Conservation (phyloP, 2,329 filamentous ascomycete genomes). For the Setomelanomma holmii region DNA sequence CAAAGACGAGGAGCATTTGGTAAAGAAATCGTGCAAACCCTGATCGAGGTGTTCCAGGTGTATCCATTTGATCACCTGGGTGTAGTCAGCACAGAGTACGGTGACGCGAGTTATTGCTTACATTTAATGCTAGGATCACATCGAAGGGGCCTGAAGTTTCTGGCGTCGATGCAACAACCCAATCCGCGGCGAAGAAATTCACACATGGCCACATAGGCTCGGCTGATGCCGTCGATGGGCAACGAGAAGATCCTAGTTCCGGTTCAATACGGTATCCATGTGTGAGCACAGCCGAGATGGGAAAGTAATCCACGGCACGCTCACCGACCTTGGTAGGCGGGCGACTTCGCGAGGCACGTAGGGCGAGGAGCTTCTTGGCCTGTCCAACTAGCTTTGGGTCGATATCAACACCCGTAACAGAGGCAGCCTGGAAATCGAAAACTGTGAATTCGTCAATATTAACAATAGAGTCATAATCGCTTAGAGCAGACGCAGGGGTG, state of each 20-base stretch:
- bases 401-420: constrained; percentile 50
- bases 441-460: constrained; percentile 44
- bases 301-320: constrained; percentile 42
- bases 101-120: neutral
- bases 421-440: constrained; percentile 46
- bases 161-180: constrained; percentile 34
- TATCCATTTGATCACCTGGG: constrained; percentile 49
- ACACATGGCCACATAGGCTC: constrained; percentile 33
- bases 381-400: constrained; percentile 46
- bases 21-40: constrained; percentile 42
- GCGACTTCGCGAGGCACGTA: constrained; percentile 45
- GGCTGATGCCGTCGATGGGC: constrained; percentile 20
- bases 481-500: constrained; percentile 32
- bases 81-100: neutral
- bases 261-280: constrained; percentile 43
- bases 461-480: constrained; percentile 37
- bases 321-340: constrained; percentile 25
- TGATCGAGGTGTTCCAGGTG: constrained; percentile 47
- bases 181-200: constrained; percentile 44
- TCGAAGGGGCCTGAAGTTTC: constrained; percentile 37
- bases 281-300: constrained; percentile 44
- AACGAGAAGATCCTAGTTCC: constrained; percentile 17
- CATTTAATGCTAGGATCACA: constrained; percentile 46
- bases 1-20: constrained; percentile 40
- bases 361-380: constrained; percentile 45